phyloP scores from a whole-genome alignment of 352 stramenopile genomes.

The Globisporangium emineosum region DNA sequence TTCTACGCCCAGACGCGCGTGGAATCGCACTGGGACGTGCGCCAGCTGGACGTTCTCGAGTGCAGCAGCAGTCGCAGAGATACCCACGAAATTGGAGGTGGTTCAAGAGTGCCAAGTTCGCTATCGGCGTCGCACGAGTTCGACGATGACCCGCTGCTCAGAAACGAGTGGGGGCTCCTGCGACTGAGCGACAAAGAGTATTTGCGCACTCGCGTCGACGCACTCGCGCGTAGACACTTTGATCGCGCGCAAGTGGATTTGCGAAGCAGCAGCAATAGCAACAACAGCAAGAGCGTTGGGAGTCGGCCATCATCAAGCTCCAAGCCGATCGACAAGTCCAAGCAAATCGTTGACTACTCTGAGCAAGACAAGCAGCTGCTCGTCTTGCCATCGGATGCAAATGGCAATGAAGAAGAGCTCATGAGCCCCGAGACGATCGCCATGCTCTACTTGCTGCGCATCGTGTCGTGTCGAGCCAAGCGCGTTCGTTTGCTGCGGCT shows the following conservation, averaged over 20 bases:
- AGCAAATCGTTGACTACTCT: neutral
- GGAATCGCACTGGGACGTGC: constrained; percentile 17
- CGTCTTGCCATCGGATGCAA: neutral
- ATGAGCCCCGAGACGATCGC: constrained; percentile 32
- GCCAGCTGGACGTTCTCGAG: constrained; percentile 16
- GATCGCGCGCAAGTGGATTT: constrained; percentile 36
- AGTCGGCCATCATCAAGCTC: neutral
- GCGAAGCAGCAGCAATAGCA: neutral
- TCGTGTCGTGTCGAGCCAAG: constrained; percentile 36
- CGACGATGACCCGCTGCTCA: constrained; percentile 32
- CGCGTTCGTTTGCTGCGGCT: constrained; percentile 37
- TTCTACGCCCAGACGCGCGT: constrained; percentile 6
- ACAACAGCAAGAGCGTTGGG: neutral
- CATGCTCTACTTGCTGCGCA: constrained; percentile 37
- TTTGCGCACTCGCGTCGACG: constrained; percentile 30
- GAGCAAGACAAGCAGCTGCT: constrained; percentile 8
- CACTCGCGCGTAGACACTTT: constrained; percentile 32
- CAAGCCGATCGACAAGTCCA: neutral
- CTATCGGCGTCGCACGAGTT: constrained; percentile 6
- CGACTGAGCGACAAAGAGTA: constrained; percentile 33
- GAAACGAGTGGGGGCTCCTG: constrained; percentile 41
- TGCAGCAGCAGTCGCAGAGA: neutral
- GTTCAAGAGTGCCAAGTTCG: neutral
- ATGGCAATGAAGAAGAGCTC: neutral
- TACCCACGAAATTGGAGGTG: neutral